These are phyloP conservation scores for Plectosphaerella cucumerina DNA, from an alignment of 2,329 filamentous ascomycete genomes.

Conservation along the genomic window DNA sequence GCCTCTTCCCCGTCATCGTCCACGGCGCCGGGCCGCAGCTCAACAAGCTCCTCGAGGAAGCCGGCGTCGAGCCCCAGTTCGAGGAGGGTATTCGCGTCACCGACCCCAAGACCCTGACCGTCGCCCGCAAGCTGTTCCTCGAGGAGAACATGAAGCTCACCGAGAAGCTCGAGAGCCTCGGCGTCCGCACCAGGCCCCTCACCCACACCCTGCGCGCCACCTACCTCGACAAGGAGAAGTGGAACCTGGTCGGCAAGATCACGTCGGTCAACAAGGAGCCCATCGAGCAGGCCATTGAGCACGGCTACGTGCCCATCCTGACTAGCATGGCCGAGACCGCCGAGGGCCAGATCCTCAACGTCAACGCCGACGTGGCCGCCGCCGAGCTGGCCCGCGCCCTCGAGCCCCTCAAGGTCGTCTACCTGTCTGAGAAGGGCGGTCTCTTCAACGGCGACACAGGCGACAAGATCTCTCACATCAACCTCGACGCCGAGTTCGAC, in stretches of 20 bases:
- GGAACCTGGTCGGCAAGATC: slow-evolving; percentile 93
- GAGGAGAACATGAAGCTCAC: slow-evolving; percentile 94
- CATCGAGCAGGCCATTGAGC: slow-evolving; percentile 86
- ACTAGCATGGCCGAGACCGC: slow-evolving; percentile 94
- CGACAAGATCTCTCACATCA: slow-evolving; percentile 95
- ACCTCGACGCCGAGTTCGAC: slow-evolving; percentile 94
- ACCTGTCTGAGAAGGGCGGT: slow-evolving; percentile 96
- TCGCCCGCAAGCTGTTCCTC: slow-evolving; percentile 89
- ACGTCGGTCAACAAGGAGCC: slow-evolving; percentile 85
- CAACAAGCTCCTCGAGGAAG: slow-evolving; percentile 84
- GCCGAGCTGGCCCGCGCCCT: slow-evolving; percentile 86
- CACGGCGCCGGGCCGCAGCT: slow-evolving; percentile 94
- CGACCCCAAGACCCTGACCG: slow-evolving; percentile 86
- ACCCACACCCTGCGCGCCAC: slow-evolving; percentile 90
- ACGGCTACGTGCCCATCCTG: slow-evolving; percentile 87
- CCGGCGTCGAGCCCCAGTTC: slow-evolving; percentile 91
- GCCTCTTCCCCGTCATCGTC: slow-evolving; percentile 90
- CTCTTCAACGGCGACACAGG: slow-evolving; percentile 91
- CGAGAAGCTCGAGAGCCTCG: slow-evolving; percentile 83
- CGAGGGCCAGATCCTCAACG: slow-evolving; percentile 90
- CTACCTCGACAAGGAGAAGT: slow-evolving; percentile 95
- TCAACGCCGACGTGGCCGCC: slow-evolving; percentile 95
- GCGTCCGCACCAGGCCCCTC: slow-evolving; percentile 83
- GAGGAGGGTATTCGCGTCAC: slow-evolving; percentile 95
- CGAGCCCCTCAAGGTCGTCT: slow-evolving; percentile 95